A percentile compares a stretch with the other conserved stretches of the same genome.
Evolutionary conservation across 2,329 filamentous ascomycete genomes (phyloP).

Genomic region (Bipolaris gigantea): DNA sequence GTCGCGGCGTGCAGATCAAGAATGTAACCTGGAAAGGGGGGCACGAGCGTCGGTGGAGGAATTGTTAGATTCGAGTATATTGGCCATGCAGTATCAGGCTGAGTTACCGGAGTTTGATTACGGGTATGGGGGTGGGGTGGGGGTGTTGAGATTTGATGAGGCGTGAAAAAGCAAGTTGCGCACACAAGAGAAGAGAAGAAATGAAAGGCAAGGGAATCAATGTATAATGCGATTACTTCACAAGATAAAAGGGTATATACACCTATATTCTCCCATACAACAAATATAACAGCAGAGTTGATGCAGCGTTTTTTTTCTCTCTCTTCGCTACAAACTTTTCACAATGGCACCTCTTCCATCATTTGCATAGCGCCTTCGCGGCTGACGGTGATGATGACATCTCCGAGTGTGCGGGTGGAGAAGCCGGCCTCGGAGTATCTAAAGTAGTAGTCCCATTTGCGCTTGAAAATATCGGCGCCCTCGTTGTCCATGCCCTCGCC

Average conservation of each 20-base stretch:
- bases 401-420: slow-evolving; percentile 69
- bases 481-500: slow-evolving; percentile 64
- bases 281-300: not conserved
- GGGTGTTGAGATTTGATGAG: too few species aligned
- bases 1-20: too few species aligned
- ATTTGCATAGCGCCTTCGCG: slow-evolving; percentile 66
- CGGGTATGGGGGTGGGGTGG: slow-evolving; percentile 26
- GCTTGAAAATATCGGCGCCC: slow-evolving; percentile 67
- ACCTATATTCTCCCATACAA: not conserved
- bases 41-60: not conserved
- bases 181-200: not conserved
- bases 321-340: not conserved
- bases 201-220: not conserved
- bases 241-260: not conserved
- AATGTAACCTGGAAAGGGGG: too few species aligned
- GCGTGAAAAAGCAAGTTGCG: not conserved
- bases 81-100: slow-evolving; percentile 32
- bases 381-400: slow-evolving; percentile 71
- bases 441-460: slow-evolving; percentile 80
- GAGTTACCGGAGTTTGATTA: slow-evolving; percentile 25
- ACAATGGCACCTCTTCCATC: slow-evolving; percentile 71
- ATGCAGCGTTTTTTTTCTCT: too few species aligned
- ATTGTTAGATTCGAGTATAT: slow-evolving; percentile 18
- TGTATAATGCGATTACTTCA: not conserved
- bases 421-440: slow-evolving; percentile 75